phyloP scores from a whole-genome alignment of 257 asterid species.

The Asclepias syriaca region DNA sequence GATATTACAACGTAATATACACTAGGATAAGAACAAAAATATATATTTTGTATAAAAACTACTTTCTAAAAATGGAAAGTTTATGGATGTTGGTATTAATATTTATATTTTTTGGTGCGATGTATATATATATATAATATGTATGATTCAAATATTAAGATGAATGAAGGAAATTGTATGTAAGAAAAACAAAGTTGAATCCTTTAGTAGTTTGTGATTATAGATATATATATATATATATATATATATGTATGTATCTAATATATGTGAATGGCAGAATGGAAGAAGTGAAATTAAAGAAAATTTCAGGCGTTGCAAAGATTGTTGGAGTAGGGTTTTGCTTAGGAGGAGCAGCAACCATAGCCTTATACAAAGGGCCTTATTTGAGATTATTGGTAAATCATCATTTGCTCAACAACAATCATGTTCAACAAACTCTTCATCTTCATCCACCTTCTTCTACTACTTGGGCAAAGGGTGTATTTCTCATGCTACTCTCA shows the following conservation, averaged over 20 bases:
- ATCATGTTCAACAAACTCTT: slow-evolving; percentile 28
- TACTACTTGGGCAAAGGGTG: slow-evolving; percentile 65
- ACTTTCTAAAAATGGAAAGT: no score
- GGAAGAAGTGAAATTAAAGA: slow-evolving; percentile 56
- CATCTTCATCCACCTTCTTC: slow-evolving; percentile 25
- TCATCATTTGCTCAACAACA: slow-evolving; percentile 50
- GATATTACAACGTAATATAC: no score
- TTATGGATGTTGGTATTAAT: no score
- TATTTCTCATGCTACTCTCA: slow-evolving; percentile 58
- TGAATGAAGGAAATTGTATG: no score
- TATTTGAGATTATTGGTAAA: slow-evolving; percentile 40
- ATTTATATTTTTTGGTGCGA: no score
- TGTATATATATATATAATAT: no score
- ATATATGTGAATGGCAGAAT: slow-evolving; percentile 29
- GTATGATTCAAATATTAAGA: no score
- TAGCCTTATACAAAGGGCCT: slow-evolving; percentile 71
- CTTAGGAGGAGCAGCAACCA: slow-evolving; percentile 62
- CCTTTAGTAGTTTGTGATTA: no score
- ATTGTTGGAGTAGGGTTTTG: slow-evolving; percentile 50
- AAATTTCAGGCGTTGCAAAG: slow-evolving; percentile 52
- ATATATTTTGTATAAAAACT: no score
- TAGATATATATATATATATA: neutral
- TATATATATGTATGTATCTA: no score
- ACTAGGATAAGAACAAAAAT: no score
- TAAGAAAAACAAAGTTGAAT: no score